These are phyloP conservation scores for Phaseolus lunatus DNA, from an alignment of 306 rosid species.

Conservation along the genomic window DNA sequence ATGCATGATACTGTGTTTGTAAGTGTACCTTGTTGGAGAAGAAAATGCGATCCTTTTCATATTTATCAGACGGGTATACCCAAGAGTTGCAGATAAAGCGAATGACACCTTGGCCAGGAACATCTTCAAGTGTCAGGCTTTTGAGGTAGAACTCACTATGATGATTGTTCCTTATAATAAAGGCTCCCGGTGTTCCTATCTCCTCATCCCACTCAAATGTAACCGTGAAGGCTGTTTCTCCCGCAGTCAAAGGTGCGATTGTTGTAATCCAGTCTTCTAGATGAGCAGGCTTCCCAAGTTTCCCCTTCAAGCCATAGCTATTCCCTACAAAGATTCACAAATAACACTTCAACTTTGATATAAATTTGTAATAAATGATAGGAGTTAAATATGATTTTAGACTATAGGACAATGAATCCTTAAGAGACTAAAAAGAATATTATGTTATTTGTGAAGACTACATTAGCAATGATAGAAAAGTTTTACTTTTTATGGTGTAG, in stretches of 20 bases:
- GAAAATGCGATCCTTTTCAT: conserved; percentile 71
- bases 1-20: not conserved
- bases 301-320: conserved; percentile 60
- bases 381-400: not conserved
- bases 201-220: conserved; percentile 72
- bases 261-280: conserved; percentile 66
- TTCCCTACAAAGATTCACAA: conserved; percentile 49
- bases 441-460: not conserved
- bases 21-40: conserved; percentile 74
- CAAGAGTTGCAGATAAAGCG: conserved; percentile 87
- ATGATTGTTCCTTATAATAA: conserved; percentile 69
- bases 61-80: conserved; percentile 71
- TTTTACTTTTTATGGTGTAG: not conserved
- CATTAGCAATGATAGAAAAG: not conserved
- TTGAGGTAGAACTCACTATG: conserved; percentile 71
- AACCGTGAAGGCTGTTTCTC: conserved; percentile 61
- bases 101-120: conserved; percentile 70
- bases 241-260: conserved; percentile 52
- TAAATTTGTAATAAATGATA: not conserved
- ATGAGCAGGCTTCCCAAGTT: conserved; percentile 63
- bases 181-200: conserved; percentile 76
- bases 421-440: not conserved
- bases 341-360: not conserved
- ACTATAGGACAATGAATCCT: not conserved
- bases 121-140: conserved; percentile 67